Evolutionary conservation across 2,329 filamentous ascomycete genomes (phyloP), one percentile per base, ranked within the genome.

Genomic region (Geosmithia flava): DNA sequence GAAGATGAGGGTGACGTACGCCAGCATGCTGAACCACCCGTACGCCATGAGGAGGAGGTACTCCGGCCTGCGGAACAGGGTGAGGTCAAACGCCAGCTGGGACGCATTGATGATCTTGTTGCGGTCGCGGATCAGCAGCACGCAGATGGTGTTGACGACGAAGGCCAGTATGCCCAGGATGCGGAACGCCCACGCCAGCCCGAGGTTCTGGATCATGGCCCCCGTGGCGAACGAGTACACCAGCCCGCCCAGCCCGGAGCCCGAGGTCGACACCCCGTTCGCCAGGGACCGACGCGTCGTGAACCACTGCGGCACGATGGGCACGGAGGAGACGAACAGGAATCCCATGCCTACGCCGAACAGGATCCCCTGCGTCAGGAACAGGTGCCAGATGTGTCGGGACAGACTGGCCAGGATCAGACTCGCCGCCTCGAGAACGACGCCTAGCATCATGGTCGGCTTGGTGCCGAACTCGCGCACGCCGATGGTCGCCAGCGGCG

Each of bases 301-400:
- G 58, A 90, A 90, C 84, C 84, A 89, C 59, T 89, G 84, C 2
- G 84, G 76, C 0, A 84, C 70, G 11, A 88, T 75, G 33, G 76
- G 77, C 3, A 84, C 81, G 4, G 72, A 78, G 1, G 78, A 77
- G 1, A 85, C 83, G 59, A 89, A 91, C 10, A 83, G 68, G 49
- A 90, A 82, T 0, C 86, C 86, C 74, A 91, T 83, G 3, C 85
- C 86, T 20, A 83, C 62, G n/a, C 87, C 87, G 52, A 91, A 90
- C 48, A 80, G 77, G 2, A 90, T 58, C 4, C 87, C 87, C 59
- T 91, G 87, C 6, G 74, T 77, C 0, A 91, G 72, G 49, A 89
- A 81, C 1, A 93, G 71, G 37, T 91, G 85, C 82, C 85, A 90
- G 49, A 87, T 81, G 49, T 77, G 58, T 16, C 60, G 68, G 0